Base-by-base conservation (phyloP, 2,329 filamentous ascomycete species). In the Westerdykella sp. region DNA sequence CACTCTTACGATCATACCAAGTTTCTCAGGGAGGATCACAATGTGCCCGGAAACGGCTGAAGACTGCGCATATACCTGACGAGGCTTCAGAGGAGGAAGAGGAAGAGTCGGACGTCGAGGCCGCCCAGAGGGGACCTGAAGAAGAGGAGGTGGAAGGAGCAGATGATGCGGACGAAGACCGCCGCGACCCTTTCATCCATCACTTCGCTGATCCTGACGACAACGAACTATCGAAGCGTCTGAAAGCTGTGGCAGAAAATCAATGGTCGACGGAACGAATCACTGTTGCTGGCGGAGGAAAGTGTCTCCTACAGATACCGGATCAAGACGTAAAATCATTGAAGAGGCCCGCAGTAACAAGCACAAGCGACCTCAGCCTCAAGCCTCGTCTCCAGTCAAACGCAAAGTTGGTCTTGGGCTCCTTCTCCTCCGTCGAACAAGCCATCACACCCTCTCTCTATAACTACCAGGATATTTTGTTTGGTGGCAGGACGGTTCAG, bases 391-490 rank as follows among this genome's bases (percentile, higher is more conserved):
- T 68, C 1, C 50, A 53, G 2, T 50, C 54, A 0, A 63, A 60
- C 37, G 61, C 63, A 6, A 50, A 60, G 15, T 55, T 59, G 14
- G 51, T 60, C 3, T 41, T 68, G n/a, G 60, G 57, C 14, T 69
- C 69, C 3, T 80, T 95, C 45, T 74, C 80, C 42, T 67, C 73
- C 0, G 63, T 83, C 1, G 81, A 88, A 57, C 77, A 82, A 53
- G 73, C 76, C 1, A 58, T 96, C 31, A 80, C 84, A 2, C 79
- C 84, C 0, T 73, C 84, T 9, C 72, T 95, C 1, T 95, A 94
- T 64, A 80, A 81, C 53, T 95, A 97, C 60, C 78, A 80, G 42
- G 91, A 97, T 59, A 55, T 95, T 1, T 68, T 96, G 1, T 86
- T 85, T 57, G 87, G 84, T 43, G 80, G 81, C 41, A 78, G 91